These are phyloP conservation scores for Ophiocordyceps unilateralis DNA, from an alignment of 2,329 filamentous ascomycete genomes.

Conservation along the genomic window DNA sequence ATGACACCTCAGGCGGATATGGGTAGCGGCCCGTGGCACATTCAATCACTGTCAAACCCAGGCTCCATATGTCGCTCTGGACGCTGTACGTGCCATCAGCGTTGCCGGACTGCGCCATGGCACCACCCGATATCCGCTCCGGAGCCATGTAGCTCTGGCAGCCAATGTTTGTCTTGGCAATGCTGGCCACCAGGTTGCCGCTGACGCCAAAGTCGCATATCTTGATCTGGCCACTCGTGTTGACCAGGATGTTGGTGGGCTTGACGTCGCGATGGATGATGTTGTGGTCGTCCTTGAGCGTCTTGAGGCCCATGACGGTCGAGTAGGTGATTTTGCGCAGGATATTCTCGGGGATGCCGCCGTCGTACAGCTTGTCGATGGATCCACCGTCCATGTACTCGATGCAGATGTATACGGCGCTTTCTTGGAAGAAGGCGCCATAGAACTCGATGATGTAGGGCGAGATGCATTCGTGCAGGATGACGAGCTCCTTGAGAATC, in stretches of 20 bases:
- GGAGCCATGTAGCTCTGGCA: slow-evolving; percentile 99
- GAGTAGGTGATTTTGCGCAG: slow-evolving; percentile 79
- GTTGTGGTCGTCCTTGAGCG: slow-evolving; percentile 92
- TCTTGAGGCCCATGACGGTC: slow-evolving; percentile 81
- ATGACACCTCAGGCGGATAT: slow-evolving; percentile 92
- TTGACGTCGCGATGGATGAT: slow-evolving; percentile 99
- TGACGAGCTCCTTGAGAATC: slow-evolving; percentile 94
- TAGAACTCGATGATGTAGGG: slow-evolving; percentile 99
- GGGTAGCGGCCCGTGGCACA: slow-evolving; percentile 90
- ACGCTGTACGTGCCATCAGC: slow-evolving; percentile 85
- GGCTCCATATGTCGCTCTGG: slow-evolving; percentile 94
- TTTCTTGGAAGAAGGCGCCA: slow-evolving; percentile 96
- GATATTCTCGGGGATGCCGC: slow-evolving; percentile 77
- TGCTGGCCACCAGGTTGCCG: slow-evolving; percentile 90
- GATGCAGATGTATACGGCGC: slow-evolving; percentile 97
- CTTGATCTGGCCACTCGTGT: slow-evolving; percentile 80
- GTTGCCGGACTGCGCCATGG: slow-evolving; percentile 51
- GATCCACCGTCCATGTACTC: slow-evolving; percentile 99
- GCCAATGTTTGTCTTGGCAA: slow-evolving; percentile 96
- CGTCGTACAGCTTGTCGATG: slow-evolving; percentile 86
- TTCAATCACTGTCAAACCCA: slow-evolving; percentile 88
- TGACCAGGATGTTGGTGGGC: slow-evolving; percentile 94
- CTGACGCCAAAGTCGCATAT: slow-evolving; percentile 98
- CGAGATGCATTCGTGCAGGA: slow-evolving; percentile 84
- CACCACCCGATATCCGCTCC: slow-evolving; percentile 80